A percentile compares a stretch with the other conserved stretches of the same genome.
phyloP scores from a whole-genome alignment of 768 basidiomycete genomes.

The Leucogyrophana mollusca region DNA sequence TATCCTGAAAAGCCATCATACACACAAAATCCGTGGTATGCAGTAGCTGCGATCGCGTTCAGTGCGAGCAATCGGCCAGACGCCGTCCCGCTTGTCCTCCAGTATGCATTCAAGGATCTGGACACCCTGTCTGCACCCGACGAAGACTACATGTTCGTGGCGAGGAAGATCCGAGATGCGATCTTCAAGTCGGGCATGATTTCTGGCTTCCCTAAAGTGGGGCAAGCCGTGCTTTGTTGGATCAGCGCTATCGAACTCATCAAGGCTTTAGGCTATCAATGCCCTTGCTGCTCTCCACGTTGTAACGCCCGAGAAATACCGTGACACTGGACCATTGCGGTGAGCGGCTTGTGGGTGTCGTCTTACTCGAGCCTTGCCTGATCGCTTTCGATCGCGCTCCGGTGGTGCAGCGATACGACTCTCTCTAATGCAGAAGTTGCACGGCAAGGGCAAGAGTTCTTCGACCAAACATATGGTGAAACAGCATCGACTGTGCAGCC shows the following conservation, averaged over 20 bases:
- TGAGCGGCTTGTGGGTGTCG: conserved; percentile 18
- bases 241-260: neutral
- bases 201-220: conserved; percentile 58
- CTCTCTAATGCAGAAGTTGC: conserved; percentile 44
- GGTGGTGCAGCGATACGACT: conserved; percentile 35
- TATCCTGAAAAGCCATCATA: conserved; percentile 35
- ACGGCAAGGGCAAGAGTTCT: conserved; percentile 41
- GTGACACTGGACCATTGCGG: conserved; percentile 48
- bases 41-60: conserved; percentile 56
- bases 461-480: conserved; percentile 53
- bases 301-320: conserved; percentile 50
- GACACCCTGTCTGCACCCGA: conserved; percentile 23
- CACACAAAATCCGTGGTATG: conserved; percentile 54
- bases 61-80: conserved; percentile 59
- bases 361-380: neutral
- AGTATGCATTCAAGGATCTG: conserved; percentile 46
- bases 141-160: conserved; percentile 41
- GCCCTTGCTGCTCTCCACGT: conserved; percentile 49
- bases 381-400: neutral
- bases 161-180: conserved; percentile 58
- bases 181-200: conserved; percentile 61
- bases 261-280: conserved; percentile 53
- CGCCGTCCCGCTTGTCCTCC: conserved; percentile 53
- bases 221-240: neutral
- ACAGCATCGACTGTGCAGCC: conserved; percentile 47